phyloP scores from a whole-genome alignment of 371 early-diverging fungal genomes.

The Mucor irregularis region DNA sequence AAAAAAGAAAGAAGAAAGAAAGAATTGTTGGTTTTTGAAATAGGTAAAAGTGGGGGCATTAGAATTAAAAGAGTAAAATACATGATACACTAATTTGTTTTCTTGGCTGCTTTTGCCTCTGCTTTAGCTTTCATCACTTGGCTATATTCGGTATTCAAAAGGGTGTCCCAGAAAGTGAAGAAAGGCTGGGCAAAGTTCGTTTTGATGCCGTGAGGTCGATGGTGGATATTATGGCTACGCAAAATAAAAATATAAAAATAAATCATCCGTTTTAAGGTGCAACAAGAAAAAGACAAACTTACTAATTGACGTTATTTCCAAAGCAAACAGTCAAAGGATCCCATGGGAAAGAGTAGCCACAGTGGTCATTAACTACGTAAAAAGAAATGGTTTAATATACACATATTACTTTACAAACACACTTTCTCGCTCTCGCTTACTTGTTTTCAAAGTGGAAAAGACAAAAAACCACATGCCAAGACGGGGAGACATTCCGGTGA shows the following conservation, averaged over 20 bases:
- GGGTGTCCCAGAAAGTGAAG: conserved; percentile 74
- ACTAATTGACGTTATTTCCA: conserved; percentile 70
- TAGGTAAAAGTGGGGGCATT: not conserved
- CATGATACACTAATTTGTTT: conserved; percentile 1
- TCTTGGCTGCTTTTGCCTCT: conserved; percentile 10
- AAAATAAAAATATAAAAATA: not conserved
- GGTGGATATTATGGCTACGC: conserved; percentile 64
- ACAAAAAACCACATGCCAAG: conserved; percentile 66
- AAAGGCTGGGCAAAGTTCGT: conserved; percentile 66
- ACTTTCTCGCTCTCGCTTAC: conserved; percentile 63
- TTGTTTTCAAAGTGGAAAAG: conserved; percentile 72
- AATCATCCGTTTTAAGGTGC: not conserved
- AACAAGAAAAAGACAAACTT: conserved; percentile 18
- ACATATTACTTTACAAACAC: not conserved
- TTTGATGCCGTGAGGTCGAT: conserved; percentile 60
- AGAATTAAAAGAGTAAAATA: not conserved
- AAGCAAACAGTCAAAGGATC: conserved; percentile 62
- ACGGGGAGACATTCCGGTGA: conserved; percentile 71
- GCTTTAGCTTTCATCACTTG: conserved; percentile 30
- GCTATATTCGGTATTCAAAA: conserved; percentile 48
- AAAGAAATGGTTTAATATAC: not conserved
- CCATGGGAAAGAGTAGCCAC: conserved; percentile 75
- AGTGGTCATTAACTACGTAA: conserved; percentile 66
- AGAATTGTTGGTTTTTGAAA: too few species aligned
- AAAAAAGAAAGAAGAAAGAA: not conserved